A percentile compares a stretch with the other conserved stretches of the same genome.
phyloP scores from a whole-genome alignment of 177 flowering plant genomes.

The Vitis hybrid region DNA sequence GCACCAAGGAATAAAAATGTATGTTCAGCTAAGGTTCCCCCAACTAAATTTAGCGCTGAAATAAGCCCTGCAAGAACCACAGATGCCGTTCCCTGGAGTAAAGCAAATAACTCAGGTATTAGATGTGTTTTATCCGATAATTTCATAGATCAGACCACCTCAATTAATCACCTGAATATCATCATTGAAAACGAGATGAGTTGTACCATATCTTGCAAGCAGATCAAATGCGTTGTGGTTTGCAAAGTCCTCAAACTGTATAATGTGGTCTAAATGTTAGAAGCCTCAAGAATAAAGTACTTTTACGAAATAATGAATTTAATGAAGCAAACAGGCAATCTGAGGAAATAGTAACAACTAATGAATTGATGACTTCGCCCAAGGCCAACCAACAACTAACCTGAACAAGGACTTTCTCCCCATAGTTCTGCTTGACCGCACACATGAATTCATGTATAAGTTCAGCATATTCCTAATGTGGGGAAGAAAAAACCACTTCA shows the following conservation, averaged over 20 bases:
- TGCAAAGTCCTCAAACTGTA: constrained; percentile 71
- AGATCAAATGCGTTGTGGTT: constrained; percentile 69
- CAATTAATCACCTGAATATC: constrained; percentile 55
- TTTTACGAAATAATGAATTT: not conserved
- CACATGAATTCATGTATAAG: constrained; percentile 62
- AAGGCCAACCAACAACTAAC: constrained; percentile 14
- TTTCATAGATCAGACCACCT: not conserved
- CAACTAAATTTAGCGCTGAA: constrained; percentile 27
- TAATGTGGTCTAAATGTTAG: not conserved
- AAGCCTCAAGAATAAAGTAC: not conserved
- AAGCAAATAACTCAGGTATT: not conserved
- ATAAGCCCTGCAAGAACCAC: constrained; percentile 41
- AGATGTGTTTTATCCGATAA: not conserved
- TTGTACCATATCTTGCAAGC: constrained; percentile 56
- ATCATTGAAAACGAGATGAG: constrained; percentile 70
- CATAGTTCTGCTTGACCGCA: constrained; percentile 64
- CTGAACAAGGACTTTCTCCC: constrained; percentile 64
- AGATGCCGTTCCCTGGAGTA: constrained; percentile 37
- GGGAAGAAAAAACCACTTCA: not conserved
- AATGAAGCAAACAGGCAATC: not conserved
- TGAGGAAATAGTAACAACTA: not conserved
- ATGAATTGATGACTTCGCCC: not conserved
- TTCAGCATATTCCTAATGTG: constrained; percentile 56
- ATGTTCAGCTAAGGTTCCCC: constrained; percentile 35
- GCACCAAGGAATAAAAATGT: constrained; percentile 40